Evolutionary conservation across 2,329 filamentous ascomycete species (phyloP).

Genomic region (Fusarium nanum): DNA sequence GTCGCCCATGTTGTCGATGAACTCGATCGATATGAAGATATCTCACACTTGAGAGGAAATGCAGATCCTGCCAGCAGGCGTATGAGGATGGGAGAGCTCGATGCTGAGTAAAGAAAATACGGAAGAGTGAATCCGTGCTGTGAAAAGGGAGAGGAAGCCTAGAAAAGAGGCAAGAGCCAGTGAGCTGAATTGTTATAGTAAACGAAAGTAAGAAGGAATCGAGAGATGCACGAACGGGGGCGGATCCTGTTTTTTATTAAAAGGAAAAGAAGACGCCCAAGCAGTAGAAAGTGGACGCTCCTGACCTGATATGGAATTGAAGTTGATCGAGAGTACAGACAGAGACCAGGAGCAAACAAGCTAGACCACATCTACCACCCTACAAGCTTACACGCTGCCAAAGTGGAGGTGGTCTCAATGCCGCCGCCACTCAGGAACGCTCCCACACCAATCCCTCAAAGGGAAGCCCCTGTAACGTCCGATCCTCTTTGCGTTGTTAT

Average conservation of each 20-base stretch:
- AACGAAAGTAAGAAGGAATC: slow-evolving; percentile 34
- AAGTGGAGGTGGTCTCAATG: slow-evolving; percentile 35
- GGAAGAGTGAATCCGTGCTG: background rate
- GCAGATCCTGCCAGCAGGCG: slow-evolving; percentile 44
- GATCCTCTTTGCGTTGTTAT: slow-evolving; percentile 2
- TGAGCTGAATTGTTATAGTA: slow-evolving; percentile 1
- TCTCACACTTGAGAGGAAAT: background rate
- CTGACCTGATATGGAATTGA: slow-evolving; percentile 34
- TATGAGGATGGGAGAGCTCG: background rate
- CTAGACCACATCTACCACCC: background rate
- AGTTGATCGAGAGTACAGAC: slow-evolving; percentile 26
- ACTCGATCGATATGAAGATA: slow-evolving; percentile 2
- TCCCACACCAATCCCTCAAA: slow-evolving; percentile 19
- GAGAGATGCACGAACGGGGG: slow-evolving; percentile 20
- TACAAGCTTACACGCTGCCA: slow-evolving; percentile 4
- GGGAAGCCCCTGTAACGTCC: slow-evolving; percentile 26
- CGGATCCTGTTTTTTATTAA: slow-evolving; percentile 18
- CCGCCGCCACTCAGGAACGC: slow-evolving; percentile 40
- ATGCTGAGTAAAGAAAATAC: background rate
- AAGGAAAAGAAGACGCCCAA: slow-evolving; percentile 20
- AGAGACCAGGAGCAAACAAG: slow-evolving; percentile 17
- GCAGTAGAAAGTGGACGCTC: slow-evolving; percentile 20
- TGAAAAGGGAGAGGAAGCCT: slow-evolving; percentile 17
- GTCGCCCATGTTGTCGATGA: slow-evolving; percentile 40
- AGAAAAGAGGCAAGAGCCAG: slow-evolving; percentile 3